Base-by-base conservation (phyloP, 768 basidiomycete genomes). In the Termitomyces sp. region DNA sequence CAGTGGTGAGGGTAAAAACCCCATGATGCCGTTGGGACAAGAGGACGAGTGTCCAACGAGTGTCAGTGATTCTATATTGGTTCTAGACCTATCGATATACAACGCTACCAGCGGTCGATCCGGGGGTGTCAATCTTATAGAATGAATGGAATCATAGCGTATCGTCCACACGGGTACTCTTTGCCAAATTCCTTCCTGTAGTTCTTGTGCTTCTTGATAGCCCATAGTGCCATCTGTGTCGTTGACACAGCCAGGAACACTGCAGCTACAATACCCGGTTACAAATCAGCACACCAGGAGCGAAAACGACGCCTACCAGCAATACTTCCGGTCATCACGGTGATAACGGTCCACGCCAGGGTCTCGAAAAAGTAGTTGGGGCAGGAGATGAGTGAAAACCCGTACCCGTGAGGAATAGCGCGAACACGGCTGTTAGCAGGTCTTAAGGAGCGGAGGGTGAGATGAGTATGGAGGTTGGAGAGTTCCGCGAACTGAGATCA, bases 341-440 rank as follows among this genome's bases (percentile, higher is more conserved):
- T 81, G 54, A 97, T 80, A 15, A 82, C 77, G 4, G 79, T 68
- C 92, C 96, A 97, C 0, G 77, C 88, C 31, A 96, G 62, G 8
- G 77, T 81, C 76, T 99, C 97, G 69, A 96, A 98, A 71, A 92
- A 87, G 77, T 99, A 99, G 74, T 99, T 98, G 15, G 96, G 94
- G 78, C 84, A 91, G 6, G 92, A 90, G 45, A 96, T 83, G n/a
- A 84, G 75, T 57, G 86, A 79, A 77, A 98, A 99, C 6, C 95
- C 96, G 65, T 94, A 96, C 31, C 97, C 96, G n/a, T 79, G 76
- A 0, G 97, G 97, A 66, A 97, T 89, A n/a, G 83, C 88, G 52
- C 96, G 89, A 59, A 81, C 84, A 61, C 84, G 87, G 6, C 88
- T 83, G 15, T 92, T 93, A 29, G 83, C 77, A 0, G 96, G 94